A percentile compares a stretch with the other conserved stretches of the same genome.
phyloP scores from a whole-genome alignment of 768 basidiomycete genomes.

The Tephrocybe sp. region DNA sequence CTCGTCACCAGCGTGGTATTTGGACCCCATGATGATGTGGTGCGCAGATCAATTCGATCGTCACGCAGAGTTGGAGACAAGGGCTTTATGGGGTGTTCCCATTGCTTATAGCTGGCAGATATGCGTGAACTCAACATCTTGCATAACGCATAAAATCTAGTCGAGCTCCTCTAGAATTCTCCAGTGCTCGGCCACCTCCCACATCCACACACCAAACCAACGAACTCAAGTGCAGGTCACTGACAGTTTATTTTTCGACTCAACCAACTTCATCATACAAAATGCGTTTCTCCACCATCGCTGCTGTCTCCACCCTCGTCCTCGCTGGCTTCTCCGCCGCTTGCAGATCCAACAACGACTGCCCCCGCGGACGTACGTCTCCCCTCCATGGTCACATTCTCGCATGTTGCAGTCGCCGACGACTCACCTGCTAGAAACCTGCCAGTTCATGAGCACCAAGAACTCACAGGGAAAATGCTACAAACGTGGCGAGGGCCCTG shows the following conservation, averaged over 20 bases:
- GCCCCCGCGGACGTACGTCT: background rate
- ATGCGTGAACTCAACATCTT: too few relatives aligned
- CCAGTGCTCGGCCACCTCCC: background rate
- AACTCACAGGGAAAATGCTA: background rate
- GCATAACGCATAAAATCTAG: too few relatives aligned
- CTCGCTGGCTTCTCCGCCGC: background rate
- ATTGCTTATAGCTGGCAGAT: too few relatives aligned
- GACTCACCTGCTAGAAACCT: background rate
- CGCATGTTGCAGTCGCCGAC: background rate
- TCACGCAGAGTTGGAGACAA: too few relatives aligned
- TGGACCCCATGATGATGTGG: too few relatives aligned
- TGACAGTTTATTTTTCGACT: background rate
- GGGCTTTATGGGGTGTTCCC: too few relatives aligned
- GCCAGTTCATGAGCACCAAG: background rate
- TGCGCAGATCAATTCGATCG: too few relatives aligned
- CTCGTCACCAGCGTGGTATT: too few relatives aligned
- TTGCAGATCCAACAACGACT: background rate
- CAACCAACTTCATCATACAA: background rate
- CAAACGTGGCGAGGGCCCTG: background rate
- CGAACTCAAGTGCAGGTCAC: slow-evolving; percentile 5
- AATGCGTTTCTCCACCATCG: slow-evolving; percentile 4
- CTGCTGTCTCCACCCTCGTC: background rate
- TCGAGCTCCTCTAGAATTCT: background rate
- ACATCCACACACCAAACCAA: background rate
- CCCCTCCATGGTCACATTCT: background rate